Conservation (phyloP, 306 rosid species). For the Hippophae rhamnoides region DNA sequence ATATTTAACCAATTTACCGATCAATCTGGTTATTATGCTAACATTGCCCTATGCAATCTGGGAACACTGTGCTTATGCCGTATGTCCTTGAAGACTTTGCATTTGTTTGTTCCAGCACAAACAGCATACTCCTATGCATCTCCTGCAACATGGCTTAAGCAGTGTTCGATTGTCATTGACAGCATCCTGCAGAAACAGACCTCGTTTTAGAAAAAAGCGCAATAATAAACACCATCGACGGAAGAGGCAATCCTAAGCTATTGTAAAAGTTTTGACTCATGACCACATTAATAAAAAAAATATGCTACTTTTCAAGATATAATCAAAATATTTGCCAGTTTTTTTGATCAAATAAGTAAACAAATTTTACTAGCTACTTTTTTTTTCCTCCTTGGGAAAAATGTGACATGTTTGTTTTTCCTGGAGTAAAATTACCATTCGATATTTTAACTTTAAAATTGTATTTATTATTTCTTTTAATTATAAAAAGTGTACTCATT, state of each 20-base stretch:
- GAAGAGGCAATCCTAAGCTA: background rate
- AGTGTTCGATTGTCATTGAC: conserved; percentile 63
- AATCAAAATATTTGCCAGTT: background rate
- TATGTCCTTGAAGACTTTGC: conserved; percentile 20
- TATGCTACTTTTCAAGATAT: background rate
- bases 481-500: too few relatives aligned
- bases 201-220: conserved; percentile 12
- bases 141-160: conserved; percentile 68
- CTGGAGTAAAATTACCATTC: too few relatives aligned
- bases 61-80: background rate
- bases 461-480: too few relatives aligned
- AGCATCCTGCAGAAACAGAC: conserved; percentile 59
- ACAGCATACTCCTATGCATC: conserved; percentile 65
- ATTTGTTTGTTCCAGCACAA: conserved; percentile 81
- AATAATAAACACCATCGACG: background rate
- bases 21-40: background rate
- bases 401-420: too few relatives aligned
- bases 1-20: background rate
- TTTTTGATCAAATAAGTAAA: background rate
- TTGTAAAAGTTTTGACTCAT: background rate
- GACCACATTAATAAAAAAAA: background rate
- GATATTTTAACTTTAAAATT: too few relatives aligned
- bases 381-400: background rate
- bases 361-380: too few relatives aligned
- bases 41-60: background rate